These are phyloP conservation scores for Zygotorulaspora sp. DNA, from an alignment of 805 yeast genomes.

Conservation along the genomic window DNA sequence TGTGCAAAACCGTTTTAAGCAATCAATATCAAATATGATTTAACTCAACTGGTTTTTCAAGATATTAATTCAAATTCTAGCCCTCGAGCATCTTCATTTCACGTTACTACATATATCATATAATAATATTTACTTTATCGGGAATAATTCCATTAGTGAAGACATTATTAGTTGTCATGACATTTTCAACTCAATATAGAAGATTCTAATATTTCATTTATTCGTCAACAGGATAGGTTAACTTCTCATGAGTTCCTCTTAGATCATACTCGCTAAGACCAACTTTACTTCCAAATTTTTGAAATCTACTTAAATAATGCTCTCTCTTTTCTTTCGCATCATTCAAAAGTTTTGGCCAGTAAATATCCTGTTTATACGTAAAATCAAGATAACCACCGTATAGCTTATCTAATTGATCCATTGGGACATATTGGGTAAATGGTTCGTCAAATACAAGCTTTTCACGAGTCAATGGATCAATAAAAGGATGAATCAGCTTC, in stretches of 20 bases:
- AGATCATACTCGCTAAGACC: slow-evolving; percentile 84
- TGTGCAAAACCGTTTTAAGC: slow-evolving; percentile 80
- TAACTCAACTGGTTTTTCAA: too few relatives aligned
- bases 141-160: too few relatives aligned
- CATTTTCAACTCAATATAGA: too few relatives aligned
- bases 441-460: slow-evolving; percentile 91
- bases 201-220: neutral
- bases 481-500: slow-evolving; percentile 88
- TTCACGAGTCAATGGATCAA: slow-evolving; percentile 92
- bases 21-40: too few relatives aligned
- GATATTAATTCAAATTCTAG: too few relatives aligned
- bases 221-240: slow-evolving; percentile 25
- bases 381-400: slow-evolving; percentile 87
- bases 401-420: slow-evolving; percentile 71
- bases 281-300: slow-evolving; percentile 60
- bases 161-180: too few relatives aligned
- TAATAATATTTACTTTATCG: slow-evolving; percentile 1
- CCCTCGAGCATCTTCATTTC: neutral
- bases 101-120: slow-evolving; percentile 1
- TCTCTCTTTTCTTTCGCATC: slow-evolving; percentile 55
- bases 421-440: slow-evolving; percentile 75
- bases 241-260: slow-evolving; percentile 43
- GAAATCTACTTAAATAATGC: slow-evolving; percentile 65
- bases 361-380: slow-evolving; percentile 70
- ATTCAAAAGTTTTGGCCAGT: slow-evolving; percentile 69